Conservation (phyloP, 2,329 filamentous ascomycete genomes). For the Ophiocordyceps camponoti-rufipedis region DNA sequence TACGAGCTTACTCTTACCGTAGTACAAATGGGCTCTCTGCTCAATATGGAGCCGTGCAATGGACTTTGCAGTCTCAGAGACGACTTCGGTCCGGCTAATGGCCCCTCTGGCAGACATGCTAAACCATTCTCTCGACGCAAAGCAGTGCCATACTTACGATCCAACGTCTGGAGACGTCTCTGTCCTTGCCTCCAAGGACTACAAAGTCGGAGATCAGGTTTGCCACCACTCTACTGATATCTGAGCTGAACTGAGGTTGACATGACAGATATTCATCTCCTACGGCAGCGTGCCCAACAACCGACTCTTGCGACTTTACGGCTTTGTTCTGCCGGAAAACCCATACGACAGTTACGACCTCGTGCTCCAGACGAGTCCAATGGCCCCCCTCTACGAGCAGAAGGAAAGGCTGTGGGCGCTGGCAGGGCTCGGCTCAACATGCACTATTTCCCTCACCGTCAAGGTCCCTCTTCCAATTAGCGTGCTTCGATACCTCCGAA, state of each 20-base stretch:
- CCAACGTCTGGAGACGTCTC: constrained; percentile 12
- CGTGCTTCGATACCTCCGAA: constrained; percentile 16
- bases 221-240: constrained; percentile 3
- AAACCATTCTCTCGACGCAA: constrained; percentile 15
- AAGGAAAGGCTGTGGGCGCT: constrained; percentile 16
- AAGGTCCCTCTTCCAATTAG: constrained; percentile 14
- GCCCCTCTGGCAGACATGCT: constrained; percentile 19
- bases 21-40: constrained; percentile 18
- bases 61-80: constrained; percentile 10
- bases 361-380: constrained; percentile 14
- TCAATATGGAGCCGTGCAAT: constrained; percentile 12
- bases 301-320: constrained; percentile 17
- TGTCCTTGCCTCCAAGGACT: constrained; percentile 9
- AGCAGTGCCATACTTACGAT: constrained; percentile 17
- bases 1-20: constrained; percentile 2
- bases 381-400: constrained; percentile 14
- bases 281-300: constrained; percentile 16
- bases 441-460: constrained; percentile 14
- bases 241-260: constrained; percentile 1
- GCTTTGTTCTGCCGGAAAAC: constrained; percentile 16
- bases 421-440: constrained; percentile 12
- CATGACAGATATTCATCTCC: constrained; percentile 13
- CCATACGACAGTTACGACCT: constrained; percentile 18
- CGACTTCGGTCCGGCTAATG: constrained; percentile 6
- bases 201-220: constrained; percentile 16